Evolutionary conservation across 352 stramenopile genomes (phyloP).

Genomic region (Globisporangium cystogenes): DNA sequence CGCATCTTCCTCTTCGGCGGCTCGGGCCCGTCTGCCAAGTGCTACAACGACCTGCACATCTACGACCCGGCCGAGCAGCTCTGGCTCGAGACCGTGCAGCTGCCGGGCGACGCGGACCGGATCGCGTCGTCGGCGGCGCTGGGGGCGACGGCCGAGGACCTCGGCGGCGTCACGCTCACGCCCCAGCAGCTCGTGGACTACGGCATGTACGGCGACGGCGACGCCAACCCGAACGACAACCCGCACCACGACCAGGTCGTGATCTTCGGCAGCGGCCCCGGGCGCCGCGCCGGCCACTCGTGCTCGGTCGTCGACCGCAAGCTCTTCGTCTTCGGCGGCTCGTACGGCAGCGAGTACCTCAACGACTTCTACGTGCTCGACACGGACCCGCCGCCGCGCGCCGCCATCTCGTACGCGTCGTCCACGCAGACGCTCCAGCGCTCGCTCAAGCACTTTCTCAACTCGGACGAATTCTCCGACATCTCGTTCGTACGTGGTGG

Average conservation of each 20-base stretch:
- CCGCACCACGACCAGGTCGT: constrained; percentile 68
- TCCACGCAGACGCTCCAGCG: constrained; percentile 58
- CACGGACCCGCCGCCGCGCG: constrained; percentile 87
- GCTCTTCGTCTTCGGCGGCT: constrained; percentile 94
- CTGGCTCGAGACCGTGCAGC: constrained; percentile 16
- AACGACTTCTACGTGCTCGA: constrained; percentile 95
- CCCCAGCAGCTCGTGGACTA: constrained; percentile 20
- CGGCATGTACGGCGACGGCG: constrained; percentile 17
- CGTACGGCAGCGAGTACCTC: constrained; percentile 89
- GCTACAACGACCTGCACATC: constrained; percentile 90
- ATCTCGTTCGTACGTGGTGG: constrained; percentile 91
- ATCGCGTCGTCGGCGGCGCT: no score
- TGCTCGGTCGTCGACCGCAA: constrained; percentile 91
- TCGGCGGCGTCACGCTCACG: constrained; percentile 17
- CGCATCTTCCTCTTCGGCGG: constrained; percentile 95
- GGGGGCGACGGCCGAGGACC: constrained; percentile 4
- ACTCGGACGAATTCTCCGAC: constrained; percentile 92
- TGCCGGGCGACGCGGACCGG: constrained; percentile 9
- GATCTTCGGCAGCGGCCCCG: constrained; percentile 82
- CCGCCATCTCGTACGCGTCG: constrained; percentile 75
- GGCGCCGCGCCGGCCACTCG: constrained; percentile 90
- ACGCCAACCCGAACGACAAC: constrained; percentile 69
- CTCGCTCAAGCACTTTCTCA: constrained; percentile 87
- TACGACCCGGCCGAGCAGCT: constrained; percentile 10
- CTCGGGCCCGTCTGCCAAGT: constrained; percentile 90